Evolutionary conservation across 2,329 filamentous ascomycete species (phyloP).

Genomic region (Penicillium thymicola): DNA sequence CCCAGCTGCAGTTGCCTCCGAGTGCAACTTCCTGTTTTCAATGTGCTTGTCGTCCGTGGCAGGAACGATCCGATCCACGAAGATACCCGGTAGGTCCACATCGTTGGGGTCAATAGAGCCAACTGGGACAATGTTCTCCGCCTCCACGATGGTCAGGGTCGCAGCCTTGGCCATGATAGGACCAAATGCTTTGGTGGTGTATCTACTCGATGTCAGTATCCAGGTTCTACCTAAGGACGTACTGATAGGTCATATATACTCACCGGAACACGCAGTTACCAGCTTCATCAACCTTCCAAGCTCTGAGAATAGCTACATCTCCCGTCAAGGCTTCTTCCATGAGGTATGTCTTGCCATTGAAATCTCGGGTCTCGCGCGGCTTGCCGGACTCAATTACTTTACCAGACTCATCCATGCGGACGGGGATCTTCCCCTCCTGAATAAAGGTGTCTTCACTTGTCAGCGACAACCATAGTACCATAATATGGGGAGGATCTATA

Average conservation of each 20-base stretch:
- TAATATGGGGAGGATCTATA: conserved; percentile 22
- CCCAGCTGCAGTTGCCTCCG: conserved; percentile 38
- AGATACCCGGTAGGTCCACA: conserved; percentile 78
- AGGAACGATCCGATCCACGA: conserved; percentile 75
- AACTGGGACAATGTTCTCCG: conserved; percentile 74
- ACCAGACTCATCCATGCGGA: conserved; percentile 81
- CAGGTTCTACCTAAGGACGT: no score
- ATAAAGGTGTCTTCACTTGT: conserved; percentile 32
- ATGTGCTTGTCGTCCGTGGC: conserved; percentile 68
- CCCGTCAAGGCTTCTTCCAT: conserved; percentile 75
- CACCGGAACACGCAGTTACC: conserved; percentile 77
- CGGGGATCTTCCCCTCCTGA: conserved; percentile 49
- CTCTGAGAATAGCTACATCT: conserved; percentile 73
- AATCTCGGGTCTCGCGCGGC: conserved; percentile 68
- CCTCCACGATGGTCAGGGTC: conserved; percentile 74
- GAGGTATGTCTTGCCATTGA: conserved; percentile 68
- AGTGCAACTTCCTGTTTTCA: conserved; percentile 63
- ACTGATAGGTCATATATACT: conserved; percentile 5
- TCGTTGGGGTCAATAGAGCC: conserved; percentile 71
- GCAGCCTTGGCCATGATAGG: conserved; percentile 80
- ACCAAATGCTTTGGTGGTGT: conserved; percentile 72
- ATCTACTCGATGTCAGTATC: conserved; percentile 30
- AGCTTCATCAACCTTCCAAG: conserved; percentile 71
- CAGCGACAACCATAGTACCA: not conserved
- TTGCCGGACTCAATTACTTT: conserved; percentile 68